Evolutionary conservation across 192 early-diverging fungal genomes (phyloP), one percentile per base, ranked within the genome.

Genomic region (Gonapodya prolifera): DNA sequence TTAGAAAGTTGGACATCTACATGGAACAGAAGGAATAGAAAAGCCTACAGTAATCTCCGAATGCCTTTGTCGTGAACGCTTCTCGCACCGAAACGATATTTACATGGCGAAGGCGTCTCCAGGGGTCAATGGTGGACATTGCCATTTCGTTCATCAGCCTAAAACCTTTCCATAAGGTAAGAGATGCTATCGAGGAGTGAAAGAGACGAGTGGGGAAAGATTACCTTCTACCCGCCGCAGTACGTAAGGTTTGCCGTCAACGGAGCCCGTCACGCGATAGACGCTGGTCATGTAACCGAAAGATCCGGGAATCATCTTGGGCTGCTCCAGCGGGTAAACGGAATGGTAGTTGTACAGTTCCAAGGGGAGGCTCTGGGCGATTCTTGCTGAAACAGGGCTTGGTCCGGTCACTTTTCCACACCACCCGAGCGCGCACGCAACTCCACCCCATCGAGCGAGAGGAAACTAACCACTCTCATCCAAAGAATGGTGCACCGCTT

Each of bases 31-130:
- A 75, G 29, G 30, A 31, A 33, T 34, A 28, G 17, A 1, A 75
- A 36, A 13, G 45, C 69, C 30, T 23, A 93, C 92, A 95, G 70
- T 92, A 88, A 80, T 98, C 96, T 18, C 94, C 95, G 89, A 98
- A 98, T 0, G 94, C 94, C 61, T 91, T 93, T 1, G 95, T 98
- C 0, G 96, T 95, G 79, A 99, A 98, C 30, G 93, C 98, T 83
- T 98, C 96, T 18, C 92, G 86, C 30, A 98, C 86, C 33, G 91
- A 93, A 2, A 94, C 94, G 73, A 98, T 84, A 76, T 91, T 92
- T 13, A 95, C 87, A 80, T 94, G 93, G 35, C 89, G 85, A 23
- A 98, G 87, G 70, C 88, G 78, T 69, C 90, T 85, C 98, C 98
- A 99, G 34, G 74, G 85, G 70, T 98, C 96, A 30, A 98, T 87